Percentiles rank a stretch among this genome's conserved stretches.
phyloP scores from a whole-genome alignment of 2,329 filamentous ascomycete genomes.

The Colletotrichum somersetense region DNA sequence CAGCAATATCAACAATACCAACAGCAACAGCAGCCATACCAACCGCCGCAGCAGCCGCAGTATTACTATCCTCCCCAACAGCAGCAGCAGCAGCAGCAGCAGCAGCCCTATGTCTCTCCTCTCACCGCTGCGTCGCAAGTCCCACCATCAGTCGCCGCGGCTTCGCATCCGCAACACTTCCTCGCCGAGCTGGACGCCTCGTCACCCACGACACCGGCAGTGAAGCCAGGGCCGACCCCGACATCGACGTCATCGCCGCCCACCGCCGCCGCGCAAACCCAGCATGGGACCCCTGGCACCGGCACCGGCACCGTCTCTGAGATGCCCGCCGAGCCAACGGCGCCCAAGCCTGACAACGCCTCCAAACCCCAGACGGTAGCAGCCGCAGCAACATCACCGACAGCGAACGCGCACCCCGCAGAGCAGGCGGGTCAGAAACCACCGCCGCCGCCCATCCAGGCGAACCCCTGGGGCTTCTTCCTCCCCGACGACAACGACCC shows the following conservation, averaged over 20 bases:
- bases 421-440: conserved; percentile 6
- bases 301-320: conserved; percentile 12
- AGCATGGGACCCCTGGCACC: neutral
- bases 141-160: neutral
- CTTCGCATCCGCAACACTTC: conserved; percentile 30
- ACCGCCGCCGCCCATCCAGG: conserved; percentile 29
- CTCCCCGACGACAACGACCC: conserved; percentile 20
- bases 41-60: conserved; percentile 31
- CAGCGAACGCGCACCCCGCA: neutral
- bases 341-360: neutral
- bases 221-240: conserved; percentile 20
- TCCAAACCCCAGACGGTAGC: conserved; percentile 10
- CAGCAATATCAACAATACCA: conserved; percentile 8
- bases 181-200: conserved; percentile 41
- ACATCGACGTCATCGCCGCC: conserved; percentile 8
- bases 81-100: conserved; percentile 27
- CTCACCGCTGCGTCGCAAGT: neutral
- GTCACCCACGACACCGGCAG: neutral
- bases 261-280: conserved; percentile 3
- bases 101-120: conserved; percentile 21
- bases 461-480: conserved; percentile 44
- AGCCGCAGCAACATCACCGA: neutral
- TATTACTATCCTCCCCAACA: conserved; percentile 33
- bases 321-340: conserved; percentile 30
- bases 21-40: conserved; percentile 19